These are phyloP conservation scores for Cinchona pubescens DNA, from an alignment of 257 asterid genomes.

Conservation along the genomic window DNA sequence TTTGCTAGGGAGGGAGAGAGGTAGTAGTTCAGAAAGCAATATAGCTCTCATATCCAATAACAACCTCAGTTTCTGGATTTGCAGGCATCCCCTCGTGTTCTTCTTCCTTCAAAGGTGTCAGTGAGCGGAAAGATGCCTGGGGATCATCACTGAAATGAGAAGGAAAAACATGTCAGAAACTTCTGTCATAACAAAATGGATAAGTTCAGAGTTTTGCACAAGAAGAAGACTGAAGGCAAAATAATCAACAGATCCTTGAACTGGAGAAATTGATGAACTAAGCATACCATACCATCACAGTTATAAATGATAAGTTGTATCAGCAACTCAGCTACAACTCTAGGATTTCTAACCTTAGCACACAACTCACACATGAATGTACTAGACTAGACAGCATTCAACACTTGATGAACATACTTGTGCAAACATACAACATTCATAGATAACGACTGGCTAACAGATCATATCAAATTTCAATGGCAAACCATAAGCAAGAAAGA, in stretches of 20 bases:
- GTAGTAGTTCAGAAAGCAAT: neutral
- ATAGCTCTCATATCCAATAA: slow-evolving; percentile 15
- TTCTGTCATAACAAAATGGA: neutral
- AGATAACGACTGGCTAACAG: neutral
- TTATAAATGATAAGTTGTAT: neutral
- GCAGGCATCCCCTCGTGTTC: slow-evolving; percentile 42
- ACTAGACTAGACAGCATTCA: neutral
- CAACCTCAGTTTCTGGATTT: slow-evolving; percentile 48
- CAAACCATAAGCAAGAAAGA: neutral
- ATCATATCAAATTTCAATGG: neutral
- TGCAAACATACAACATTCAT: neutral
- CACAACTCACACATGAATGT: neutral
- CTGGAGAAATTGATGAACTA: neutral
- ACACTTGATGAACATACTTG: neutral
- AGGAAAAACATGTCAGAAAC: slow-evolving; percentile 4
- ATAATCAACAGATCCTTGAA: neutral
- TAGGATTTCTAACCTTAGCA: neutral
- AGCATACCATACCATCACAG: neutral
- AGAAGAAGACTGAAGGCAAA: neutral
- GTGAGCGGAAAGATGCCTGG: slow-evolving; percentile 54
- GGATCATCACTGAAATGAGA: slow-evolving; percentile 63
- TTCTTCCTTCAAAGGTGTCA: slow-evolving; percentile 55
- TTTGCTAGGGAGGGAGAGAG: neutral
- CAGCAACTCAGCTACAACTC: neutral
- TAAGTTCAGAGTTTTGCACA: neutral